Conservation (phyloP, 305 asterid genomes). For the Petunia hybrid region DNA sequence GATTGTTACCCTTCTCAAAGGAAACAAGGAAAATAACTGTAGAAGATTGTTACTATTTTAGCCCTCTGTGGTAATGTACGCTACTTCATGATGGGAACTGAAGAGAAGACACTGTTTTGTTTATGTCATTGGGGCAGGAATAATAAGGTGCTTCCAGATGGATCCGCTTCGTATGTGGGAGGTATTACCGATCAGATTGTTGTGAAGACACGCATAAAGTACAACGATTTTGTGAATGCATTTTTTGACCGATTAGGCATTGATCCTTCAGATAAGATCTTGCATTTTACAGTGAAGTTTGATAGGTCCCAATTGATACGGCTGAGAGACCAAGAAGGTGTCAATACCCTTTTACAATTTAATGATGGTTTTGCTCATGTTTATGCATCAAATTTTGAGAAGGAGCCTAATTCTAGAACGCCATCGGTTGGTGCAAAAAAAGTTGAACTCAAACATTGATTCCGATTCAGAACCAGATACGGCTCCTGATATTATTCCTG, state of each 20-base stretch:
- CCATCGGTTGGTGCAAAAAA: constrained; percentile 28
- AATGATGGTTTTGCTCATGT: constrained; percentile 31
- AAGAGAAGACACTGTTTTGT: constrained; percentile 18
- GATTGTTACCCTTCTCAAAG: background rate
- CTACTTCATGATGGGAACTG: background rate
- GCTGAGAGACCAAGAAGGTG: constrained; percentile 3
- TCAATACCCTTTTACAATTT: background rate
- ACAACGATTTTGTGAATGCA: background rate
- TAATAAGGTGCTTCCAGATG: background rate
- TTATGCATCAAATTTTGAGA: background rate
- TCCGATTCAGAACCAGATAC: constrained; percentile 36
- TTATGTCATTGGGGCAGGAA: constrained; percentile 19
- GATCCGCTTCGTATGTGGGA: background rate
- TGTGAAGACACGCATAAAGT: background rate
- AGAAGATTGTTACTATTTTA: background rate
- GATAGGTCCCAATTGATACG: background rate
- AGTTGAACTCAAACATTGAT: constrained; percentile 43
- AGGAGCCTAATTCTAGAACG: background rate
- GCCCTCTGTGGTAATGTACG: background rate
- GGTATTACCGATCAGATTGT: constrained; percentile 20
- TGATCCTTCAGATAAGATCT: background rate
- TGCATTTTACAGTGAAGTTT: constrained; percentile 20
- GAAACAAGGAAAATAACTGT: background rate
- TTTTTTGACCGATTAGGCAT: constrained; percentile 12
- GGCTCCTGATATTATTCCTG: constrained; percentile 33